These are phyloP conservation scores for Arabis alpina DNA, from an alignment of 345 rosid genomes.

Conservation along the genomic window DNA sequence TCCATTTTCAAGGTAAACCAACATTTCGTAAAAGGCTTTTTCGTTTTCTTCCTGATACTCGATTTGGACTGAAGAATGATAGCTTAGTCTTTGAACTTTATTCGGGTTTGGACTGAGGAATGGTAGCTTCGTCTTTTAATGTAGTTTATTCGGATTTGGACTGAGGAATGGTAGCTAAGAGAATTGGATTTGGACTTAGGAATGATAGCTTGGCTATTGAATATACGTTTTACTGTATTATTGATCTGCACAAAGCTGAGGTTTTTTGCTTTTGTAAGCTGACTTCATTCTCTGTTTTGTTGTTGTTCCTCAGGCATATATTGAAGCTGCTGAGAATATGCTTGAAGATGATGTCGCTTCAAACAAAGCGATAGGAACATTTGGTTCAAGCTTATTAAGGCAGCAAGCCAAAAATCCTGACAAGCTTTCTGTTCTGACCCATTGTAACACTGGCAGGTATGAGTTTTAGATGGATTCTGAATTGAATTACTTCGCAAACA, in stretches of 20 bases:
- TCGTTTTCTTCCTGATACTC: background rate
- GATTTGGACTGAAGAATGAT: background rate
- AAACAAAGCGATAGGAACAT: conserved; percentile 82
- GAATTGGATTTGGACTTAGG: background rate
- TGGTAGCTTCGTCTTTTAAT: background rate
- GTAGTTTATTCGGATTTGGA: background rate
- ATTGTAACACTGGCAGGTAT: conserved; percentile 98
- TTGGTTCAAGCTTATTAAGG: conserved; percentile 67
- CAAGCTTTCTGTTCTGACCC: conserved; percentile 75
- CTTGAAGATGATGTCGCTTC: conserved; percentile 90
- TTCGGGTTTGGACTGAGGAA: background rate
- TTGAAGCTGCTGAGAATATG: conserved; percentile 84
- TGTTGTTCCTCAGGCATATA: conserved; percentile 56
- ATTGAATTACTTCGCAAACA: background rate
- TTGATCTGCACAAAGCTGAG: background rate
- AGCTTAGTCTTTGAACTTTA: background rate
- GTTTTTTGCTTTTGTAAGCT: conserved; percentile 9
- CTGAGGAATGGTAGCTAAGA: background rate
- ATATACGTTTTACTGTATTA: background rate
- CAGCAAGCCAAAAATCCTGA: conserved; percentile 49
- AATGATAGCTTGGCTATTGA: background rate
- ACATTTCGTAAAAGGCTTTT: background rate
- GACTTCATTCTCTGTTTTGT: conserved; percentile 20
- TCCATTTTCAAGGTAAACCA: conserved; percentile 60
- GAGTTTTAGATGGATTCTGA: background rate